Percentiles rank a stretch among this genome's conserved stretches.
Evolutionary conservation across 805 yeast genomes (phyloP).

Genomic region (Maudiozyma pseudohumilis): DNA sequence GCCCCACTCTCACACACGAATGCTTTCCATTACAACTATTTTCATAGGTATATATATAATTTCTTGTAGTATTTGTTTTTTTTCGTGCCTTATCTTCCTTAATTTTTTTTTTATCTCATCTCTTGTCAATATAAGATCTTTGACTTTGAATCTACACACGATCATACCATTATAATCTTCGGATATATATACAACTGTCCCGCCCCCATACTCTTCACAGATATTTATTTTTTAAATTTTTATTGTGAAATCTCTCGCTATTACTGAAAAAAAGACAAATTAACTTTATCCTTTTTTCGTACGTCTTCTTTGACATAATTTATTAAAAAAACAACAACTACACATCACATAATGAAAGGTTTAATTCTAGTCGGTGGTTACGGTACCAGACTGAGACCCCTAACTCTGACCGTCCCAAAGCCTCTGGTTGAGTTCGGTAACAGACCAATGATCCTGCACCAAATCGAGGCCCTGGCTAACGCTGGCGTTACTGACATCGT

Average conservation of each 20-base stretch:
- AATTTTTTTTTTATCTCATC: neutral
- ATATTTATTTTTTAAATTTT: slow-evolving; percentile 11
- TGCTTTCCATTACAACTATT: neutral
- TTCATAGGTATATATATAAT: neutral
- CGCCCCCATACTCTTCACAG: neutral
- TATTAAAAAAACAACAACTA: slow-evolving; percentile 1
- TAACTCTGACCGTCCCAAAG: slow-evolving; percentile 89
- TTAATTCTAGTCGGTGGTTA: slow-evolving; percentile 98
- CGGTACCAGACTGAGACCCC: slow-evolving; percentile 99
- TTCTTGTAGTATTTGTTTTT: neutral
- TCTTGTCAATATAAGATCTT: neutral
- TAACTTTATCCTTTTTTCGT: too few species aligned
- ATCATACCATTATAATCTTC: neutral
- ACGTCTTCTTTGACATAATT: neutral
- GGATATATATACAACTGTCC: neutral
- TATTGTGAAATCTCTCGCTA: neutral
- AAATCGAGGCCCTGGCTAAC: slow-evolving; percentile 92
- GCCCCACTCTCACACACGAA: too few species aligned
- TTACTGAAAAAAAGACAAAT: neutral
- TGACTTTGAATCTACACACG: neutral
- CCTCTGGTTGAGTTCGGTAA: slow-evolving; percentile 97
- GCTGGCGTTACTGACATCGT: slow-evolving; percentile 99
- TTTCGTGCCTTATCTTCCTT: neutral
- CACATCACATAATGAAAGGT: slow-evolving; percentile 63
- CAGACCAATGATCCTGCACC: slow-evolving; percentile 98